phyloP scores from a whole-genome alignment of 2,329 filamentous ascomycete genomes.

The Chaetomium sp. region DNA sequence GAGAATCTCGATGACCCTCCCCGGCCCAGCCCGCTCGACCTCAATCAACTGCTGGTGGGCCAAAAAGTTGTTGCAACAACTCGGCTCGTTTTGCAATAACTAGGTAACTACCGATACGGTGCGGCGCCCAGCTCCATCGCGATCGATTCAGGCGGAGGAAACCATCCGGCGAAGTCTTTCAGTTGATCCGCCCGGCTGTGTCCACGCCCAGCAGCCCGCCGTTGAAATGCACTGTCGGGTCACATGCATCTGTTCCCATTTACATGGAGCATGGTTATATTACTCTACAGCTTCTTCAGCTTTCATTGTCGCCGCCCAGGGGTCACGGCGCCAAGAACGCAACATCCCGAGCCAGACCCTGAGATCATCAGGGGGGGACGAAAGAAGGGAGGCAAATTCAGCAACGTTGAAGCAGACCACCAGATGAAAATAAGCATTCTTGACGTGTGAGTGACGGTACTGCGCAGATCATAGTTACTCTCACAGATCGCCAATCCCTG shows the following conservation, averaged over 20 bases:
- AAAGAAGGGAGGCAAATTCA: background rate
- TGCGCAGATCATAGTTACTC: background rate
- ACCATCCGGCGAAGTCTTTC: background rate
- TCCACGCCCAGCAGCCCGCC: background rate
- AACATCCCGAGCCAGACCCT: constrained; percentile 15
- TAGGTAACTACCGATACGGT: no score
- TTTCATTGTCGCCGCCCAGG: constrained; percentile 6
- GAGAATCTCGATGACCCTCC: background rate
- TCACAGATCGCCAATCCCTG: background rate
- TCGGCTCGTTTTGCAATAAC: background rate
- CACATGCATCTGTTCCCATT: background rate
- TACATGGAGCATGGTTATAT: background rate
- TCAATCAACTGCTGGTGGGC: no score
- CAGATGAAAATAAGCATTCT: constrained; percentile 13
- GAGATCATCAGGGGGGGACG: constrained; percentile 22
- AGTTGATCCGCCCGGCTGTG: background rate
- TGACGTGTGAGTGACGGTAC: background rate
- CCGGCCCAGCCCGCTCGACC: background rate
- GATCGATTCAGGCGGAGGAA: background rate
- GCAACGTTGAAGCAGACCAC: constrained; percentile 10
- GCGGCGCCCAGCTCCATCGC: background rate
- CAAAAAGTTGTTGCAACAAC: no score
- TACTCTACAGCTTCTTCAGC: background rate
- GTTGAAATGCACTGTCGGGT: background rate
- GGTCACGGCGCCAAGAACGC: constrained; percentile 7